Base-by-base conservation (phyloP, 2,329 filamentous ascomycete species). In the Clonostachys sp. region DNA sequence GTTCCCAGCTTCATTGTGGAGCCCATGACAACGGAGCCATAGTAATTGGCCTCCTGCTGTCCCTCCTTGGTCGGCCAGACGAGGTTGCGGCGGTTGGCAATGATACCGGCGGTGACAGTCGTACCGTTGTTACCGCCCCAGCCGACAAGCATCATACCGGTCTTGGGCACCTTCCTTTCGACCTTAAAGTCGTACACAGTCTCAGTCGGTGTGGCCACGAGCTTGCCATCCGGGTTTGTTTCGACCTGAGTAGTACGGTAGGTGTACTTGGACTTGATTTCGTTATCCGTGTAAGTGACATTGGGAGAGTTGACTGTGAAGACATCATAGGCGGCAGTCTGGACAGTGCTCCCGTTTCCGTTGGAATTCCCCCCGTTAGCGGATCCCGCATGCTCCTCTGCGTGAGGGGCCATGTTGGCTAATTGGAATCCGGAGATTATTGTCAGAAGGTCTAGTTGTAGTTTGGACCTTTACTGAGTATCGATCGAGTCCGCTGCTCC, bases 111-210 rank as follows among this genome's bases (percentile, higher is more conserved):
- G 50, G 94, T 97, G 53, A 99, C 90, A 49, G 94, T 99, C 56
- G 90, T 90, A 56, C 94, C 94, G 66, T 99, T 99, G 83, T 99
- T 99, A 63, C 94, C 94, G 71, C 94, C 94, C 84, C 87, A 92
- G 54, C 94, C 94, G 57, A 99, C 92, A 56, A 99, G 81, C 94
- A 99, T 97, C 75, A 96, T 82, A 64, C 94, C 94, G 57, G 90
- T 82, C 79, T 92, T 95, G 71, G 91, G 90, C 50, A 97, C 81
- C 71, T 88, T 89, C 68, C 92, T 90, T 66, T 96, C 87, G 62
- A 94, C 89, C 80, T 96, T 95, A 87, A 99, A 97, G 77, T 96
- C 87, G 70, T 97, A 99, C 57, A 86, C 74, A 53, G 88, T 94
- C 73, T 95, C 87, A 71, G 88, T 88, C 61, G 94, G 94, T 52